Conservation (phyloP, 192 early-diverging fungal genomes). For the Funneliformis mosseae region DNA sequence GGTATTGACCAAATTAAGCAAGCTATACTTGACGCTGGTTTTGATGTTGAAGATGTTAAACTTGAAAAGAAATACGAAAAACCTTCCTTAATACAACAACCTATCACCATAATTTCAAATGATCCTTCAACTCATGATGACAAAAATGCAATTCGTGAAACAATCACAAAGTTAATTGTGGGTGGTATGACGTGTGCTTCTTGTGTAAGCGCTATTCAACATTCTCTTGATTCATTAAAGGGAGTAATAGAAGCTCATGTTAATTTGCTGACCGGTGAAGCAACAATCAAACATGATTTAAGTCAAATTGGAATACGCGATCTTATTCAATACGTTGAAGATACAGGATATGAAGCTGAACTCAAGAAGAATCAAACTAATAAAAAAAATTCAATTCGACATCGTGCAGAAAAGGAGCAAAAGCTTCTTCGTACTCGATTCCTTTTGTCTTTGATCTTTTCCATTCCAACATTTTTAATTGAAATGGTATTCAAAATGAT, state of each 20-base stretch:
- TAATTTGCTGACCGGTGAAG: constrained; percentile 54
- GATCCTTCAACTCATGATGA: constrained; percentile 29
- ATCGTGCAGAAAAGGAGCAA: constrained; percentile 50
- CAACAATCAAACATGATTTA: constrained; percentile 55
- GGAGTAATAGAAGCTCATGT: constrained; percentile 54
- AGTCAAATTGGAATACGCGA: constrained; percentile 59
- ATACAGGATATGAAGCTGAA: constrained; percentile 61
- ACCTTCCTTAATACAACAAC: not conserved
- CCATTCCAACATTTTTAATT: constrained; percentile 68
- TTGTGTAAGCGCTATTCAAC: constrained; percentile 77
- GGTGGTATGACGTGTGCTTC: constrained; percentile 87
- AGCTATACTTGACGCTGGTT: constrained; percentile 75
- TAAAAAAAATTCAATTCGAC: constrained; percentile 43
- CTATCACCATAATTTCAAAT: constrained; percentile 48
- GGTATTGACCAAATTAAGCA: constrained; percentile 38
- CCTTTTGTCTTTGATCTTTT: constrained; percentile 59
- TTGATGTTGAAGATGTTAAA: constrained; percentile 57
- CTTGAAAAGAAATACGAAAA: not conserved
- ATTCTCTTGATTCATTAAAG: constrained; percentile 39
- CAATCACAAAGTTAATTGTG: constrained; percentile 46
- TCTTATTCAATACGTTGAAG: constrained; percentile 60
- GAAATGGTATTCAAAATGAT: constrained; percentile 76
- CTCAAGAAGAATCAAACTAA: constrained; percentile 41
- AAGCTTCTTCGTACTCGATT: constrained; percentile 41
- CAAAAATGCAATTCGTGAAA: constrained; percentile 38